phyloP scores from a whole-genome alignment of 345 rosid genomes.

The Salix suchowensis region DNA sequence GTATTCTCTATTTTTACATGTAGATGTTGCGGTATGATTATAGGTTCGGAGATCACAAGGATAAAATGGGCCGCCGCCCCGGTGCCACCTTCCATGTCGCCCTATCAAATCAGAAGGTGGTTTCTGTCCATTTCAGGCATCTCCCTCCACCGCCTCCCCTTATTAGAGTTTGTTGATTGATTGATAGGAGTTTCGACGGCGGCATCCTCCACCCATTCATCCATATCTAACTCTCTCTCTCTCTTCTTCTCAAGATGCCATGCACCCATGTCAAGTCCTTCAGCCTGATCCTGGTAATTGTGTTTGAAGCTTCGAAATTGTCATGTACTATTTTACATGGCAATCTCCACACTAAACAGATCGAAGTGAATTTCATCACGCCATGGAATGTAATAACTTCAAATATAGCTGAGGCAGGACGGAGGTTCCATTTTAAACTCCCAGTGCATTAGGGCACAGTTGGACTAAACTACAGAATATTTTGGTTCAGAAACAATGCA shows the following conservation, averaged over 20 bases:
- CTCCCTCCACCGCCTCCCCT: not conserved
- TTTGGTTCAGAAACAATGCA: not conserved
- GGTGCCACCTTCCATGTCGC: not conserved
- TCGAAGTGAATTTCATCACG: not conserved
- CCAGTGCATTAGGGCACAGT: not conserved
- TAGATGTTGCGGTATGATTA: not conserved
- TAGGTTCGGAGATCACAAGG: not conserved
- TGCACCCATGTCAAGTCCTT: not conserved
- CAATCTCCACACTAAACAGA: not conserved
- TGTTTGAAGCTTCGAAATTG: not conserved
- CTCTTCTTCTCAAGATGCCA: not conserved
- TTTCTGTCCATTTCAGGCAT: not conserved
- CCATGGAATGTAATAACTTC: not conserved
- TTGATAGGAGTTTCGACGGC: not conserved
- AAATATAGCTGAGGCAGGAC: too few species aligned
- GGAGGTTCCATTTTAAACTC: not conserved
- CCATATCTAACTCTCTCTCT: not conserved
- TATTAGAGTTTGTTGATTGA: not conserved
- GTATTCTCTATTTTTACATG: not conserved
- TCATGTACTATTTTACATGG: too few species aligned
- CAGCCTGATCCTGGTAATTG: not conserved
- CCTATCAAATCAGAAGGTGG: not conserved
- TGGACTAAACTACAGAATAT: not conserved
- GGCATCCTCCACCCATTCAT: not conserved
- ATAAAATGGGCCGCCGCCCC: not conserved